phyloP scores from a whole-genome alignment of 768 basidiomycete species.

The Amanita muscaria region DNA sequence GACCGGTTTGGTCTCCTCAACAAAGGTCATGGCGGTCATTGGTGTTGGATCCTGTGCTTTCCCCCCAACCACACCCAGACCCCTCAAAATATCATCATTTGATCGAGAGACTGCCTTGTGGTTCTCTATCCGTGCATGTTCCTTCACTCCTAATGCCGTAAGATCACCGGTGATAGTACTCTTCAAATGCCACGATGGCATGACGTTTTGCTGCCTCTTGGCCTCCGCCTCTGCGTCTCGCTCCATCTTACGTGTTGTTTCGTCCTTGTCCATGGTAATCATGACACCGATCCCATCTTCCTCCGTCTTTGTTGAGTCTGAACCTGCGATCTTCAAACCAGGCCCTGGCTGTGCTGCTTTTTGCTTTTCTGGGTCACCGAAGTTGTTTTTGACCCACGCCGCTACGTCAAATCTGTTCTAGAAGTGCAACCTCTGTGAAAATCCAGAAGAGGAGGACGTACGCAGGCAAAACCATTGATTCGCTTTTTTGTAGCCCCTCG shows the following conservation, averaged over 20 bases:
- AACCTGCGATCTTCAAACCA: slow-evolving; percentile 68
- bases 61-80: slow-evolving; percentile 50
- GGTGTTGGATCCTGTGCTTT: slow-evolving; percentile 14
- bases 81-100: slow-evolving; percentile 67
- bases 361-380: slow-evolving; percentile 53
- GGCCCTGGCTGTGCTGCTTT: slow-evolving; percentile 41
- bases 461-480: slow-evolving; percentile 79
- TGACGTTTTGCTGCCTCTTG: slow-evolving; percentile 82
- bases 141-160: slow-evolving; percentile 77
- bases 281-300: slow-evolving; percentile 82
- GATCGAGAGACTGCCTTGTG: slow-evolving; percentile 28
- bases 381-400: slow-evolving; percentile 71
- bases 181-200: slow-evolving; percentile 93
- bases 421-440: too few species aligned
- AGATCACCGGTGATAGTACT: slow-evolving; percentile 92
- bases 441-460: slow-evolving; percentile 28
- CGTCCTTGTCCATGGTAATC: slow-evolving; percentile 84
- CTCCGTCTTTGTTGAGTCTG: slow-evolving; percentile 47
- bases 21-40: slow-evolving; percentile 10
- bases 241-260: slow-evolving; percentile 61
- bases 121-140: slow-evolving; percentile 46
- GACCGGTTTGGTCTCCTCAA: slow-evolving; percentile 32
- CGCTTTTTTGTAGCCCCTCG: slow-evolving; percentile 83
- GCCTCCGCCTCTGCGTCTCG: slow-evolving; percentile 75
- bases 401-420: slow-evolving; percentile 67